A percentile compares a stretch with the other conserved stretches of the same genome.
Evolutionary conservation across 2,329 filamentous ascomycete genomes (phyloP).

Genomic region (Ophiognomonia clavigignenti-juglandacearum): DNA sequence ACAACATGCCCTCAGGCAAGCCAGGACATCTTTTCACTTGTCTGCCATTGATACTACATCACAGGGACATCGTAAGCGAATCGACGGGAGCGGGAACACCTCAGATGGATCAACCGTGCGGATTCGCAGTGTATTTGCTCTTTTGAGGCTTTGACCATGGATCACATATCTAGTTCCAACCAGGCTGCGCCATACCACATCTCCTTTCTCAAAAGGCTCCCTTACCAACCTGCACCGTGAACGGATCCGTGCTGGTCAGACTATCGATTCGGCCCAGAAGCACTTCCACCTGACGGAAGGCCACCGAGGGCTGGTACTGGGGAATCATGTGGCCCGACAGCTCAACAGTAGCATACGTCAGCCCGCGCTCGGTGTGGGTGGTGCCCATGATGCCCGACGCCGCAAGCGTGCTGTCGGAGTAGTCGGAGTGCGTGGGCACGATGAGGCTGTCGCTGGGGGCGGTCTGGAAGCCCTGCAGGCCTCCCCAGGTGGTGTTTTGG

Average conservation of each 20-base stretch:
- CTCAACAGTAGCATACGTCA: conserved; percentile 65
- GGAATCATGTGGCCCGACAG: conserved; percentile 64
- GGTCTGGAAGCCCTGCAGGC: conserved; percentile 60
- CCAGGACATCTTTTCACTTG: no score
- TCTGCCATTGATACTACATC: no score
- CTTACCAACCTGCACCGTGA: conserved; percentile 25
- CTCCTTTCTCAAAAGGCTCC: background rate
- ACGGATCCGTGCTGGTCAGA: conserved; percentile 38
- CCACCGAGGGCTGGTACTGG: conserved; percentile 63
- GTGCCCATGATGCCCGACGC: conserved; percentile 66
- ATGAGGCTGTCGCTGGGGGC: conserved; percentile 56
- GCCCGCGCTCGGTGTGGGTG: conserved; percentile 66
- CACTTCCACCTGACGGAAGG: conserved; percentile 70
- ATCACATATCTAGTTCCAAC: no score
- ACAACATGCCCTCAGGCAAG: no score
- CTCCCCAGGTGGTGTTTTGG: conserved; percentile 75
- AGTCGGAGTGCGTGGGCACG: conserved; percentile 57
- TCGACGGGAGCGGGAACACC: no score
- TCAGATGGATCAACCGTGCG: no score
- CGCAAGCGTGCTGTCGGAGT: conserved; percentile 36
- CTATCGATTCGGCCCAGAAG: conserved; percentile 64
- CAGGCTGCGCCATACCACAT: no score
- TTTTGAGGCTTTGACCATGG: no score
- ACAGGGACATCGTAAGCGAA: no score
- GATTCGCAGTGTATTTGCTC: no score